These are phyloP conservation scores for Fusarium bulbicola DNA, from an alignment of 2,329 filamentous ascomycete genomes.

Conservation along the genomic window DNA sequence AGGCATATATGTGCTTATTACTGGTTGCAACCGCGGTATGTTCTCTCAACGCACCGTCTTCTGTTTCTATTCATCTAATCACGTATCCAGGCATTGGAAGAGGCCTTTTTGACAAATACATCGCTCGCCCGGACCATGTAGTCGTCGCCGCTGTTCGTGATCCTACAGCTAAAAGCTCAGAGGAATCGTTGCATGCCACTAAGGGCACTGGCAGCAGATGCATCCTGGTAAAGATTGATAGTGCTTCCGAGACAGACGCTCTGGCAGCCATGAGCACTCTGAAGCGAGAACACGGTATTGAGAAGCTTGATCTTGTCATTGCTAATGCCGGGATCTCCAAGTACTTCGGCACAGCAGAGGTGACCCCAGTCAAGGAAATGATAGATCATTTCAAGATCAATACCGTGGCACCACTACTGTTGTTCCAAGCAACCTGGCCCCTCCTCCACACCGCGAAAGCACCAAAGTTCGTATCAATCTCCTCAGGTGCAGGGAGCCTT, in stretches of 20 bases:
- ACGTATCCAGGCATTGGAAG: background rate
- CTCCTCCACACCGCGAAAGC: background rate
- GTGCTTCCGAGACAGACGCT: background rate
- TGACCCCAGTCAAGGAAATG: background rate
- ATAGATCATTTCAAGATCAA: background rate
- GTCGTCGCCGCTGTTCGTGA: background rate
- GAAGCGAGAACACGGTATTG: background rate
- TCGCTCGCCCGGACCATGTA: background rate
- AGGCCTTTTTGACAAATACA: background rate
- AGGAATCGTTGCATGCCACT: background rate
- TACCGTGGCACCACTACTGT: background rate
- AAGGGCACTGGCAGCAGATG: background rate
- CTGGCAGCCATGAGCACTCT: background rate
- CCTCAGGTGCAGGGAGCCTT: background rate
- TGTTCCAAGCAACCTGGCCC: background rate
- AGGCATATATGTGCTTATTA: background rate
- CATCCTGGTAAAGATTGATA: background rate
- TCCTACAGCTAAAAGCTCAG: background rate
- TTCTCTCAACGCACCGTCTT: background rate
- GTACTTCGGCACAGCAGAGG: background rate
- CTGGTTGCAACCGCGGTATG: background rate
- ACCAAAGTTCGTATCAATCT: background rate
- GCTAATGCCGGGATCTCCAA: background rate
- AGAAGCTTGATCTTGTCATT: background rate
- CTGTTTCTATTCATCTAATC: background rate